Evolutionary conservation across 108 stramenopile genomes (phyloP).

Genomic region (Skeletonema costatum): DNA sequence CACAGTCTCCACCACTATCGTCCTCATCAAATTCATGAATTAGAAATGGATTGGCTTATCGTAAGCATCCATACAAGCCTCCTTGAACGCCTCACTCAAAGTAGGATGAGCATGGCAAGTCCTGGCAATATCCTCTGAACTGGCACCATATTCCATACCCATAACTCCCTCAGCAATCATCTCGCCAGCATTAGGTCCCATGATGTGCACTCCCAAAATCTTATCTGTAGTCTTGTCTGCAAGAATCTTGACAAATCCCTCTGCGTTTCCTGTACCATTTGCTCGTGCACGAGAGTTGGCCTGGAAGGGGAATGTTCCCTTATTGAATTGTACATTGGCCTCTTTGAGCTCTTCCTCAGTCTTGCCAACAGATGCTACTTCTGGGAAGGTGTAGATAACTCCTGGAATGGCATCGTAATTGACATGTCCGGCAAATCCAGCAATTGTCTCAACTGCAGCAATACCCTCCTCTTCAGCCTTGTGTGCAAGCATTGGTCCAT

Average conservation of each 20-base stretch:
- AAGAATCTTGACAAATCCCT: slow-evolving; percentile 98
- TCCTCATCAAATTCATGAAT: not conserved
- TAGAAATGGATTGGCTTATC: slow-evolving; percentile 99
- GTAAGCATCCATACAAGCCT: slow-evolving; percentile 99
- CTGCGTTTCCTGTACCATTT: slow-evolving; percentile 91
- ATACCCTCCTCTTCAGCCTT: slow-evolving; percentile 99
- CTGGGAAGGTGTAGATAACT: slow-evolving; percentile 99
- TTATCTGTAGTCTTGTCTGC: slow-evolving; percentile 96
- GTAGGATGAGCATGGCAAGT: slow-evolving; percentile 99
- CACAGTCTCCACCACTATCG: not conserved
- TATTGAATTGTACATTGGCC: slow-evolving; percentile 90
- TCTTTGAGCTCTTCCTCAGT: slow-evolving; percentile 99
- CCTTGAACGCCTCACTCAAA: slow-evolving; percentile 98
- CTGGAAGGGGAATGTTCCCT: slow-evolving; percentile 95
- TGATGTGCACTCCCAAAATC: slow-evolving; percentile 98
- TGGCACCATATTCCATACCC: slow-evolving; percentile 99
- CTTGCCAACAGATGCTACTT: slow-evolving; percentile 98
- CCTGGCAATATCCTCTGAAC: slow-evolving; percentile 98
- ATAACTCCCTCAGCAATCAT: slow-evolving; percentile 99
- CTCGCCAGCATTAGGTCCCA: slow-evolving; percentile 99
- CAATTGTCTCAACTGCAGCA: slow-evolving; percentile 96
- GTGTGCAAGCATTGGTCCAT: slow-evolving; percentile 99
- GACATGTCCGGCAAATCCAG: slow-evolving; percentile 98
- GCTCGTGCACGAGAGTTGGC: slow-evolving; percentile 95
- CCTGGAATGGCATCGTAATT: slow-evolving; percentile 99